phyloP scores from a whole-genome alignment of 192 early-diverging fungal genomes.

The Pilobolus umbonatus region DNA sequence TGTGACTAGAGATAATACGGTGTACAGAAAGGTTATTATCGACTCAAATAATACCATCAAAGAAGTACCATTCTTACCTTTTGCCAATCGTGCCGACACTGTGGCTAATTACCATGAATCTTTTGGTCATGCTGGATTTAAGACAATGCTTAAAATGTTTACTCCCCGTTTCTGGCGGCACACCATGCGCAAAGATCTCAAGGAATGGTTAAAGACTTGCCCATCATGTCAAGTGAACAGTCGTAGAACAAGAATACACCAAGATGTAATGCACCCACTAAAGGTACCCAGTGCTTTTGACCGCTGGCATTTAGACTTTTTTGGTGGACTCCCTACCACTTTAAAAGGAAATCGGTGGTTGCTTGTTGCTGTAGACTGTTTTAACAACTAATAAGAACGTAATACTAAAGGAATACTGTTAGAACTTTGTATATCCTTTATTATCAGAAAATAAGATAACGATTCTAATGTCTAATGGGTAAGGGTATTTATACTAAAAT shows the following conservation, averaged over 20 bases:
- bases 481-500: no score
- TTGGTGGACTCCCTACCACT: neutral
- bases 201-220: neutral
- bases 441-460: no score
- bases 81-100: neutral
- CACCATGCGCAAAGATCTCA: neutral
- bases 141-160: neutral
- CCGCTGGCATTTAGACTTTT: slow-evolving; percentile 4
- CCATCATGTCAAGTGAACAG: neutral
- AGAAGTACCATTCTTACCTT: neutral
- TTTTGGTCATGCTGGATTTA: neutral
- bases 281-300: neutral
- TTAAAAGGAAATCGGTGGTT: neutral
- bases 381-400: no score
- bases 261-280: neutral
- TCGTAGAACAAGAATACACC: neutral
- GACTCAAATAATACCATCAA: no score
- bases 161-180: slow-evolving; percentile 1
- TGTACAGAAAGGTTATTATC: neutral
- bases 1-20: neutral
- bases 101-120: neutral
- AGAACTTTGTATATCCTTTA: no score
- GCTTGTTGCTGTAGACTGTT: no score
- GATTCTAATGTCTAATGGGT: no score
- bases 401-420: no score